phyloP scores from a whole-genome alignment of 768 basidiomycete species.

The Tricholoma furcatifolium region DNA sequence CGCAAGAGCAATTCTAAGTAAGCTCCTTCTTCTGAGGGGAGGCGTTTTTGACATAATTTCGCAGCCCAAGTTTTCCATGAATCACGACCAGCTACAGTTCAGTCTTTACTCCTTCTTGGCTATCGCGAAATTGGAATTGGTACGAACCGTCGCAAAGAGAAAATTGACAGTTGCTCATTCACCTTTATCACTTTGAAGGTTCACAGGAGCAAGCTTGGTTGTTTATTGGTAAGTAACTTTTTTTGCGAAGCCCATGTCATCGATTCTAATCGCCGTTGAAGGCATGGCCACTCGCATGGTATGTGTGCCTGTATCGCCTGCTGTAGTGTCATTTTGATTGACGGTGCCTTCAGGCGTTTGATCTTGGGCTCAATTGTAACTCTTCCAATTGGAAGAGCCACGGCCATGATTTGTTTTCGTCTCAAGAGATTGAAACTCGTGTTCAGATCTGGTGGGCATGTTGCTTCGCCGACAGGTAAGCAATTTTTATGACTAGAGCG shows the following conservation, averaged over 20 bases:
- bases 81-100: constrained; percentile 73
- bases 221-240: constrained; percentile 57
- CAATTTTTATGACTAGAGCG: neutral
- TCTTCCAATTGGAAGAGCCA: constrained; percentile 72
- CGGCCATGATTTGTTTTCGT: constrained; percentile 58
- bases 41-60: neutral
- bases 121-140: constrained; percentile 85
- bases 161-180: constrained; percentile 1
- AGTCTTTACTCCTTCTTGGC: constrained; percentile 75
- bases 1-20: constrained; percentile 66
- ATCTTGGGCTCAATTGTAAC: constrained; percentile 79
- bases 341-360: constrained; percentile 54
- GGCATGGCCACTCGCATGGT: constrained; percentile 81
- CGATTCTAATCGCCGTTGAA: constrained; percentile 14
- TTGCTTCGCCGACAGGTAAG: constrained; percentile 67
- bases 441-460: constrained; percentile 84
- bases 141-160: constrained; percentile 9
- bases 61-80: constrained; percentile 64
- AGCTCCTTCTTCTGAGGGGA: constrained; percentile 17
- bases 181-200: constrained; percentile 36
- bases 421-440: constrained; percentile 66
- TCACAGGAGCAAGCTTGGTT: constrained; percentile 86
- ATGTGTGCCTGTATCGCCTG: constrained; percentile 11
- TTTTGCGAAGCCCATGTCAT: constrained; percentile 1
- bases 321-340: constrained; percentile 1